A percentile compares a stretch with the other conserved stretches of the same genome.
phyloP scores from a whole-genome alignment of 805 yeast species.

The Hanseniaspora lachancei region DNA sequence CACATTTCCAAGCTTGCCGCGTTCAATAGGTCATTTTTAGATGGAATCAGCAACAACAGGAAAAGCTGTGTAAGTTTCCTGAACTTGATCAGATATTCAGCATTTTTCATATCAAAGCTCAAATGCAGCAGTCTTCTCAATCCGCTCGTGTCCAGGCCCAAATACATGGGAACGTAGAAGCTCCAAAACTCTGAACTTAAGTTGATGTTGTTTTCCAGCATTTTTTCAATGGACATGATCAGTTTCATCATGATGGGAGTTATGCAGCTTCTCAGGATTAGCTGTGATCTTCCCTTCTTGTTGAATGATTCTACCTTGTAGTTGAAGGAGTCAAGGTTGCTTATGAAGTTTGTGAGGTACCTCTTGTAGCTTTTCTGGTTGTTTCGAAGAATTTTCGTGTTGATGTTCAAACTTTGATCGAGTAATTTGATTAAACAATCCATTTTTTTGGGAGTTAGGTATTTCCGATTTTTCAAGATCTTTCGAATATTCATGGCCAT shows the following conservation, averaged over 20 bases:
- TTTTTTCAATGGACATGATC: constrained; percentile 1
- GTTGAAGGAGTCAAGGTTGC: constrained; percentile 6
- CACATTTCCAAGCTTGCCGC: neutral
- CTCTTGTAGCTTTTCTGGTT: neutral
- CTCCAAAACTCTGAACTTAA: constrained; percentile 5
- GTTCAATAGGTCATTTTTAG: neutral
- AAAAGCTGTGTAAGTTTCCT: constrained; percentile 3
- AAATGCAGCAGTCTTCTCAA: neutral
- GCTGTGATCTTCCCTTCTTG: neutral
- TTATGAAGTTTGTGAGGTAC: constrained; percentile 5
- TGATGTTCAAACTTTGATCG: neutral
- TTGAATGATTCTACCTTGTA: neutral
- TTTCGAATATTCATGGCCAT: neutral
- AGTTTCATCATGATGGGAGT: neutral
- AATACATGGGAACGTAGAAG: constrained; percentile 8
- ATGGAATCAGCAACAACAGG: constrained; percentile 5
- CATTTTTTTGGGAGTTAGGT: neutral
- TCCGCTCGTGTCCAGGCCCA: neutral
- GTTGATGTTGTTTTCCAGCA: neutral
- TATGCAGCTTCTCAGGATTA: neutral
- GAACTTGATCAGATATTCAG: constrained; percentile 4
- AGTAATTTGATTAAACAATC: neutral
- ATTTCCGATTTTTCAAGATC: neutral
- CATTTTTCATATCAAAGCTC: neutral
- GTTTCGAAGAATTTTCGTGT: neutral